Evolutionary conservation across 306 rosid genomes (phyloP), one percentile per base, ranked within the genome.

Genomic region (Comarum palustre): DNA sequence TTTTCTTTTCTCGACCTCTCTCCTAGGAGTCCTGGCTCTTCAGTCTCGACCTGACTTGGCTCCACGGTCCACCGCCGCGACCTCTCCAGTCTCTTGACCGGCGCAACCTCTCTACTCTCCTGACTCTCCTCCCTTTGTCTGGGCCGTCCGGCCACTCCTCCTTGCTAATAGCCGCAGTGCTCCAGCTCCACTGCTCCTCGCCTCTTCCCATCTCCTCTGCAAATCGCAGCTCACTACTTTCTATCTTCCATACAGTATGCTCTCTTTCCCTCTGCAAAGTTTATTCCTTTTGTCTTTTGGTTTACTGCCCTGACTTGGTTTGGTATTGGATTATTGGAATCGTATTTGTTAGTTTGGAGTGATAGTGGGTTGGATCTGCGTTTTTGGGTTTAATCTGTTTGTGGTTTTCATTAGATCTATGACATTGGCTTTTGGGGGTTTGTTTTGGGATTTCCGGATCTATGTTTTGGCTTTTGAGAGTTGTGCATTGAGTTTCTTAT

Each of bases 201-300:
- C 31, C 31, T 29, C 31, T 29, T 95, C 70, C 66, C 77, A 64
- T 86, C 76, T 54, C 82, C 79, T 90, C 92, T 72, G 59, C 86
- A 69, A 91, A 29, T 29, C 31, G 31, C 31, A 29, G 31, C 68
- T 22, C 83, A 86, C 84, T 83, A 93, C 69, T 95, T 95, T 95
- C 90, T 95, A 95, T 84, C 99, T 95, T 52, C 99, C 99, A 42
- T 96, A 97, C 71, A 97, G 99, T 95, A 81, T 41, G 74, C 73
- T 58, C 61, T 34, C 66, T 58, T 43, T 25, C 58, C 1, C 9
- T 45, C 39, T 5, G 3, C 4, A 54, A 16, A 38, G 59, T 61
- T 74, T 55, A 0, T 20, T n/a, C 7, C 38, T 27, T 69, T 1
- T 64, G 25, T 32, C 2, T 54, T 31, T 25, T 48, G 8, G 16